Evolutionary conservation across 768 basidiomycete genomes (phyloP).

Genomic region (Phlebiopsis gigantea): DNA sequence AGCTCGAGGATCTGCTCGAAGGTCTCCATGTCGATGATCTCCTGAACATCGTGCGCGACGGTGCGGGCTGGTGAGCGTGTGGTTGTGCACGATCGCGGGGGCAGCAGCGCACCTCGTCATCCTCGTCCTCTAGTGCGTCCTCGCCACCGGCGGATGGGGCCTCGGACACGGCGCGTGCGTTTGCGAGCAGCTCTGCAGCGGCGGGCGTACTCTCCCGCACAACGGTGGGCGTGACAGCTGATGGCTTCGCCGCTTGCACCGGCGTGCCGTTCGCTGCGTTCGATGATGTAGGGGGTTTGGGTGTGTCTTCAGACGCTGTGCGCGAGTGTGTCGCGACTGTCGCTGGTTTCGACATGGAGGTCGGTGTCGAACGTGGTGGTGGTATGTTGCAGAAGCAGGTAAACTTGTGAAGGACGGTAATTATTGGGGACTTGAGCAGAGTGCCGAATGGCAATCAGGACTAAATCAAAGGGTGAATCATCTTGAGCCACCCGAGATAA

Average conservation of each 20-base stretch:
- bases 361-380: background rate
- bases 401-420: background rate
- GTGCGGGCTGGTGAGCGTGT: background rate
- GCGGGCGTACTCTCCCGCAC: no score
- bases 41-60: background rate
- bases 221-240: background rate
- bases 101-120: background rate
- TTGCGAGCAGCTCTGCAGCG: background rate
- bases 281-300: background rate
- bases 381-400: background rate
- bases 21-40: constrained; percentile 65
- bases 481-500: background rate
- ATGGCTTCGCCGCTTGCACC: background rate
- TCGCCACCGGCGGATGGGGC: background rate
- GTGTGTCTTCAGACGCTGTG: background rate
- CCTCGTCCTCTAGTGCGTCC: background rate
- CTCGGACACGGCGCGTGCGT: background rate
- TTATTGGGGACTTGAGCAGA: constrained; percentile 3
- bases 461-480: background rate
- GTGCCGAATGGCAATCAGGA: constrained; percentile 1
- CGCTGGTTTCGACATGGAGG: background rate
- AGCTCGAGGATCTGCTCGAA: constrained; percentile 89
- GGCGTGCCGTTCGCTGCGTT: background rate
- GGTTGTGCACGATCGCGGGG: background rate
- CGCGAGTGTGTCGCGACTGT: background rate